Base-by-base conservation (phyloP, 352 stramenopile genomes). In the Phytophthora citricola region DNA sequence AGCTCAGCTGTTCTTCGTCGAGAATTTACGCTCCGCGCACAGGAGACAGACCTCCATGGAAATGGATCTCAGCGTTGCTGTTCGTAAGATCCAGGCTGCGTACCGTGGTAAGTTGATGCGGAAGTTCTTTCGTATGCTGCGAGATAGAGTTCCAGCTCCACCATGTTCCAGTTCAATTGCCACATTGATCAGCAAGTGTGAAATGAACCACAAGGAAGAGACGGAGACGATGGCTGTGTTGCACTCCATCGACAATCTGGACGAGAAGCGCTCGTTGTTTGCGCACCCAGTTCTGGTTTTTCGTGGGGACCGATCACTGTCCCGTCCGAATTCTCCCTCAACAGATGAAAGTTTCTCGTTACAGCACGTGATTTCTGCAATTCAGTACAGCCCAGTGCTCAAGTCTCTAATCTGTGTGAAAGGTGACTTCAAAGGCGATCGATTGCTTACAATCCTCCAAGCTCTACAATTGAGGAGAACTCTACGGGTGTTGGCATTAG, bases 21-120 rank as follows among this genome's bases (percentile, higher is more conserved):
- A 87, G 43, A 63, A 79, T 8, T 63, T 76, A 24, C 53, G 63
- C 12, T 67, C 75, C 17, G 65, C 85, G 14, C 74, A 86, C 7
- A 63, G 54, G 48, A 58, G 57, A 2, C 66, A 78, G 17, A 66
- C 69, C 7, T 40, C 51, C 15, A 8, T 63, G 7, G 52, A 58
- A 26, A 6, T 31, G 1, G 53, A 79, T 8, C 60, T 79, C 17
- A 62, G 78, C 8, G 51, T 52, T 5, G 77, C 81, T 12, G 82
- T 79, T 17, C 59, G 75, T 12, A 80, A 70, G 47, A 89, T 91
- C 40, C 84, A 93, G 58, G 71, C 73, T 4, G 55, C 79, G 20
- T 89, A 87, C 22, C 78, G 80, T 2, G 73, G 82, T 11, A 83
- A 78, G 22, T 64, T 74, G 9, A 75, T 85, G 31, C 80, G 72